Conservation (phyloP, 1,284 basidiomycete species). For the Sporisorium graminicola region DNA sequence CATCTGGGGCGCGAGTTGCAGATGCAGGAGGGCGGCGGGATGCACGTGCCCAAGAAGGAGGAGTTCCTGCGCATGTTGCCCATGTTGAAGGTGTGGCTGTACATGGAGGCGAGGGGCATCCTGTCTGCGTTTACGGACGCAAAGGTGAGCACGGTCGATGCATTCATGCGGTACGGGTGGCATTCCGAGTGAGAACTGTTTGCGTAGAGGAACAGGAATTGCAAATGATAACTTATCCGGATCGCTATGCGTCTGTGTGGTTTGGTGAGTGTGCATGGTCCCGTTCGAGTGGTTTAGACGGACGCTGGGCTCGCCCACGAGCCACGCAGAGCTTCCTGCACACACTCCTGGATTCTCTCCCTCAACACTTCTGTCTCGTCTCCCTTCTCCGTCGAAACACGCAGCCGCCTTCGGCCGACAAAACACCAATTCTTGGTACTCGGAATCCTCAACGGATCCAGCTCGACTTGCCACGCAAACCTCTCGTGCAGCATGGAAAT, state of each 20-base stretch:
- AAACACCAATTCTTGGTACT: conserved; percentile 93
- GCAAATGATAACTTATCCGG: not conserved
- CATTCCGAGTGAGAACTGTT: conserved; percentile 52
- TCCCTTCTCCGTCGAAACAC: not conserved
- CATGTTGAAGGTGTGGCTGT: conserved; percentile 65
- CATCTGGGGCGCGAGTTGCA: conserved; percentile 57
- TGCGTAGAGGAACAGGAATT: not conserved
- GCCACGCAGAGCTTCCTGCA: conserved; percentile 9
- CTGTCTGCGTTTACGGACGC: conserved; percentile 50
- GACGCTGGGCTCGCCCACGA: conserved; percentile 11
- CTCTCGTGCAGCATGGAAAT: conserved; percentile 69
- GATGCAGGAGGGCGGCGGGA: conserved; percentile 28
- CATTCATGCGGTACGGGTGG: conserved; percentile 66
- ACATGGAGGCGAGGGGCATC: conserved; percentile 57
- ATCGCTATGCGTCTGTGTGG: not conserved
- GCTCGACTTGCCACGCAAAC: conserved; percentile 88
- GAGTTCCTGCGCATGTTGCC: conserved; percentile 44
- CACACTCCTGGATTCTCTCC: conserved; percentile 5
- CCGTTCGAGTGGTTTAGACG: not conserved
- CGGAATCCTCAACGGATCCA: conserved; percentile 87
- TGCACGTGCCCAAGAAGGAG: conserved; percentile 42
- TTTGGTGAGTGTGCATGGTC: too few relatives aligned
- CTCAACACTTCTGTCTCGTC: not conserved
- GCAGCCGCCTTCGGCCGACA: conserved; percentile 71
- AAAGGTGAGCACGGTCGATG: conserved; percentile 56